Percentiles rank a stretch among this genome's conserved stretches.
phyloP scores from a whole-genome alignment of 345 rosid species.

The Abelmoschus esculentus region DNA sequence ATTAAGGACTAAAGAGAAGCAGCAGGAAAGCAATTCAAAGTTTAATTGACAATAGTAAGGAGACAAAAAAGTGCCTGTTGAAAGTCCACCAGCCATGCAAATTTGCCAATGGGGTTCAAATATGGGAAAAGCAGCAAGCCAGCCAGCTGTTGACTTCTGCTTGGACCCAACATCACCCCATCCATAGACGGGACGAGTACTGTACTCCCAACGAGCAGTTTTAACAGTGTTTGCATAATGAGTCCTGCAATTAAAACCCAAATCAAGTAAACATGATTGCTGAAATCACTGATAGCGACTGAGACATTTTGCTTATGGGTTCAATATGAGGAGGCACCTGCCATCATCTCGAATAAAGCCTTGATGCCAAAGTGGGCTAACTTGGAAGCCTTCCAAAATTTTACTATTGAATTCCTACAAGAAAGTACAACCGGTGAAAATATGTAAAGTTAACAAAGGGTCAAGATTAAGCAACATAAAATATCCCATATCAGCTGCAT shows the following conservation, averaged over 20 bases:
- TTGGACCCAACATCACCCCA: slow-evolving; percentile 80
- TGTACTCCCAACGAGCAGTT: slow-evolving; percentile 91
- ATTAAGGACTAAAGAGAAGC: neutral
- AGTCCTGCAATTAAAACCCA: slow-evolving; percentile 47
- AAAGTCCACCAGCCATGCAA: slow-evolving; percentile 97
- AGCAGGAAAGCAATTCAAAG: neutral
- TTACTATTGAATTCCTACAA: slow-evolving; percentile 62
- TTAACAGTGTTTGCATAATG: slow-evolving; percentile 55
- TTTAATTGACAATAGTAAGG: slow-evolving; percentile 10
- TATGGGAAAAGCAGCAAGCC: slow-evolving; percentile 95
- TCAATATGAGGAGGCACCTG: slow-evolving; percentile 29
- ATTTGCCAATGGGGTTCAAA: slow-evolving; percentile 99
- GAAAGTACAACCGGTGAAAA: neutral
- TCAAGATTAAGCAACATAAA: too few relatives aligned
- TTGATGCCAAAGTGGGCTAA: slow-evolving; percentile 89
- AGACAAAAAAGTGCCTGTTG: slow-evolving; percentile 55
- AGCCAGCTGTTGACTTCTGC: slow-evolving; percentile 93
- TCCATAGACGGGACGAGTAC: slow-evolving; percentile 82
- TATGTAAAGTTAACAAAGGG: too few relatives aligned
- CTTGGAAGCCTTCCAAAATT: slow-evolving; percentile 89
- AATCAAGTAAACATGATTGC: slow-evolving; percentile 1
- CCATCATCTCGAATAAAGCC: slow-evolving; percentile 81
- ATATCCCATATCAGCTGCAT: neutral
- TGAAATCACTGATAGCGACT: neutral
- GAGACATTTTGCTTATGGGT: neutral